Base-by-base conservation (phyloP, 345 rosid genomes). In the Clarkia xantiana region DNA sequence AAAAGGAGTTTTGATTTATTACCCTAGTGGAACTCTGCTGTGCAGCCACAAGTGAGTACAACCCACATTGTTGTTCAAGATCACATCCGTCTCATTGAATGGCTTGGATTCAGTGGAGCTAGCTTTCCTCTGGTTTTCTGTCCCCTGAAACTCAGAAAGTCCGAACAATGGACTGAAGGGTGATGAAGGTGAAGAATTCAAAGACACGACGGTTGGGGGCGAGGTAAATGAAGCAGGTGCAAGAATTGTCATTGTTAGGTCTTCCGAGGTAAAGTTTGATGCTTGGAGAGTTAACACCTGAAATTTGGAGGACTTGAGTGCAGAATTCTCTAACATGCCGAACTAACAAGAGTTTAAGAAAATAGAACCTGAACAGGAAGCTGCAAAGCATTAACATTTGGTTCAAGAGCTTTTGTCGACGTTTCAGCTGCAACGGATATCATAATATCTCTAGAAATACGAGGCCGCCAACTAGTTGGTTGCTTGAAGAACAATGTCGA, bases 21-120 rank as follows among this genome's bases (percentile, higher is more conserved):
- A 87, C 99, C 99, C 99, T 42, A 93, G 62, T 40, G 99, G 99
- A 63, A 87, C 95, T 76, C 95, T 77, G 72, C 99, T 91, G 69
- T 84, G 96, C 67, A 93, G 76, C 96, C 96, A 93, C 42, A 87
- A 78, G 76, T 93, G 99, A 12, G 94, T 72, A 55, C 88, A 84
- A 13, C 83, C 83, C 38, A 75, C 67, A 59, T 79, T 87, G 49
- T 75, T 63, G 62, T 71, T 80, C 39, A 89, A 80, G 59, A 82
- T 72, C 42, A 72, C 76, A 62, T 81, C 86, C 46, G 82, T 57
- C 62, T 68, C 54, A 44, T 82, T 62, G 68, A 79, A 65, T 42
- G 70, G 49, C 50, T 62, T 29, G 36, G 36, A 29, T 29, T 29
- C 36, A 29, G 7, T 7, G 8, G 36, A 29, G 36, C 36, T 62